Percentiles rank a stretch among this genome's conserved stretches.
Evolutionary conservation across 148 eudicot genomes (phyloP).

Genomic region (Amaranthus palmeri): DNA sequence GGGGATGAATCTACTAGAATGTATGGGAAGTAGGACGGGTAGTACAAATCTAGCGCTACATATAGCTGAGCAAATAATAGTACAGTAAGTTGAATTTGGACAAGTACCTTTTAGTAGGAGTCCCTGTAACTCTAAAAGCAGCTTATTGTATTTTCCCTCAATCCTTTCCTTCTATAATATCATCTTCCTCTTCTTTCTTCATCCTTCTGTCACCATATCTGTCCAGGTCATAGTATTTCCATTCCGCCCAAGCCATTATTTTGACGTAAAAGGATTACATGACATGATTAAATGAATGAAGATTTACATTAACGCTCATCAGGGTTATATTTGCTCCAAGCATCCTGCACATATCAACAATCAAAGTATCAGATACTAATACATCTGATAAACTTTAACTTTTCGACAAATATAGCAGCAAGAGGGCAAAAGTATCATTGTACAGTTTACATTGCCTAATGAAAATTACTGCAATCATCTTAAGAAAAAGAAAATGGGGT

Average conservation of each 20-base stretch:
- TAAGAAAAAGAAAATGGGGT: not conserved
- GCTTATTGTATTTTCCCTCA: too few relatives aligned
- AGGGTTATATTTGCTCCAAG: conserved; percentile 75
- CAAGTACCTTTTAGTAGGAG: too few relatives aligned
- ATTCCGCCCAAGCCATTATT: not conserved
- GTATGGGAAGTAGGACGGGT: too few relatives aligned
- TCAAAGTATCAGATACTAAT: not conserved
- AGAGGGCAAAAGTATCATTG: not conserved
- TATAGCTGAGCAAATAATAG: too few relatives aligned
- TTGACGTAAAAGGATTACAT: not conserved
- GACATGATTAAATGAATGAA: not conserved
- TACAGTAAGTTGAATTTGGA: too few relatives aligned
- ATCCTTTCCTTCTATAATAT: too few relatives aligned
- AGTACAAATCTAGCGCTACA: too few relatives aligned
- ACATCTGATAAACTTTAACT: not conserved
- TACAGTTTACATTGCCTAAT: not conserved
- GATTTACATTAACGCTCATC: conserved; percentile 47
- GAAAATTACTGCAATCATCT: not conserved
- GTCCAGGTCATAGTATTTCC: not conserved
- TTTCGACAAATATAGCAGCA: not conserved
- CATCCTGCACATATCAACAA: conserved; percentile 51
- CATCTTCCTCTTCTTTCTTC: too few relatives aligned
- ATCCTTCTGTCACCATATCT: too few relatives aligned
- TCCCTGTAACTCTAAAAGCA: too few relatives aligned
- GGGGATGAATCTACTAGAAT: too few relatives aligned